Base-by-base conservation (phyloP, 305 asterid genomes). In the Fraxinus latifolia region DNA sequence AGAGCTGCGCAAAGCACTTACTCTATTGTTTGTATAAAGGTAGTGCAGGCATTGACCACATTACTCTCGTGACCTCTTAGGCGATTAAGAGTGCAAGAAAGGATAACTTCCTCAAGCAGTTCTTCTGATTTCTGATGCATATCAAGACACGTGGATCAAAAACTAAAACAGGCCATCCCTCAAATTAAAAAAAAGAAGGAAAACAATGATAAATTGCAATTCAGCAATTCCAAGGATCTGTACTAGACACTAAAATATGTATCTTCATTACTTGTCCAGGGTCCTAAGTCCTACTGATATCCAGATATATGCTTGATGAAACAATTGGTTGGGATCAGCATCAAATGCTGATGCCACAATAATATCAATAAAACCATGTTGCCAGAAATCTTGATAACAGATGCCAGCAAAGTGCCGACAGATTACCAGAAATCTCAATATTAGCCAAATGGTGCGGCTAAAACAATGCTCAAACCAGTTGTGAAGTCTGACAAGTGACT, bases 21-120 rank as follows among this genome's bases (percentile, higher is more conserved):
- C 99, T 83, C 93, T 74, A 89, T 75, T 77, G 98, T 95, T 84
- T 84, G 89, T 83, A 95, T 95, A 86, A 95, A 95, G 85, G 94
- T 83, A 79, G 86, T 86, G 88, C 99, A 95, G 78, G 93, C 91
- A 91, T 95, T 95, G 27, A 85, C 60, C 77, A 82, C 87, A 67
- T 79, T 89, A 67, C 82, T 88, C 67, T 88, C 91, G 29, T 74
- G 84, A 73, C 90, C 92, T 84, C 96, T 88, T 58, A 95, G 89
- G 80, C 83, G 91, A 88, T 94, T 95, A 74, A 95, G 94, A 81
- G 99, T 95, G 86, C 94, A 84, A 68, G 97, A 92, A 79, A 95
- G 97, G 77, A 95, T 85, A 83, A 94, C 98, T 88, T 94, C 99
- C 89, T 93, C 99, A 86, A 95, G 88, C 80, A 95, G 81, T 88